Conservation (phyloP, 192 early-diverging fungal genomes). For the Linnemannia hyalina region DNA sequence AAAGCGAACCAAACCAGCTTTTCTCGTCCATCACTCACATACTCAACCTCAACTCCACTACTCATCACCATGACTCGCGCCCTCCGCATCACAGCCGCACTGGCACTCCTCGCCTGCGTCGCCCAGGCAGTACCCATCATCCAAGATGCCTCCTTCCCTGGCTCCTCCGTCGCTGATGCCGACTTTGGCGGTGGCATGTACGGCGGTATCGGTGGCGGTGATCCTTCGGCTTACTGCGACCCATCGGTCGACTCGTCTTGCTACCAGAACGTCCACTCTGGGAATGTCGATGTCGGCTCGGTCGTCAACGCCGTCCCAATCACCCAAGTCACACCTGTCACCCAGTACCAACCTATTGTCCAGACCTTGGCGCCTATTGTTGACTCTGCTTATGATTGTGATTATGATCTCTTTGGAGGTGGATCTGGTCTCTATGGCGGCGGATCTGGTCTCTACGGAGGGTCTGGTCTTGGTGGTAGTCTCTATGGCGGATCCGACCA, state of each 20-base stretch:
- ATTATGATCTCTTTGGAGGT: background rate
- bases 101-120: slow-evolving; percentile 23
- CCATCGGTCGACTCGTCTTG: background rate
- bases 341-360: slow-evolving; percentile 46
- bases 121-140: slow-evolving; percentile 22
- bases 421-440: background rate
- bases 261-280: slow-evolving; percentile 25
- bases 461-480: background rate
- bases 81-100: slow-evolving; percentile 29
- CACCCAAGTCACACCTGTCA: slow-evolving; percentile 41
- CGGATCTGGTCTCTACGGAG: background rate
- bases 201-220: too few relatives aligned
- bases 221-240: background rate
- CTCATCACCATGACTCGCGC: slow-evolving; percentile 17
- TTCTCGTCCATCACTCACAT: background rate
- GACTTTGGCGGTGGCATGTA: background rate
- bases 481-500: background rate
- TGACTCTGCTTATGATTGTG: background rate
- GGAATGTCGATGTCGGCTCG: slow-evolving; percentile 18
- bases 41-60: background rate
- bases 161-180: background rate
- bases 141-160: background rate
- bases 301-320: slow-evolving; percentile 24
- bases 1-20: background rate
- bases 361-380: slow-evolving; percentile 44